Evolutionary conservation across 148 eudicot species (phyloP).

Genomic region (Cornus suecica): DNA sequence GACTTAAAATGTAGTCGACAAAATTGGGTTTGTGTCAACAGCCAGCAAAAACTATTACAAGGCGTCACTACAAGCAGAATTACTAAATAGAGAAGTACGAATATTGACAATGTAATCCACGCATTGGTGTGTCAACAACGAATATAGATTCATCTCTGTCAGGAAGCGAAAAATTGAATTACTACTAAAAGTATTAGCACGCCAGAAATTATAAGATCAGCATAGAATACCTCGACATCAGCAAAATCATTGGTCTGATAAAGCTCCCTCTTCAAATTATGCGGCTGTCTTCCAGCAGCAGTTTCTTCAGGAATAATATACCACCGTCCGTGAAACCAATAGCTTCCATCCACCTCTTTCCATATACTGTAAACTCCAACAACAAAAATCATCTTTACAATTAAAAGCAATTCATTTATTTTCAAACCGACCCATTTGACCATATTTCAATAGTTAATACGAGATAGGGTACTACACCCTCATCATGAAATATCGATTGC

Average conservation of each 20-base stretch:
- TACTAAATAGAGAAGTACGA: neutral
- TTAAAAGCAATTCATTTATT: too few relatives aligned
- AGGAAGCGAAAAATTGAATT: neutral
- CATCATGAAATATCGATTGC: too few relatives aligned
- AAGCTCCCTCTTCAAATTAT: conserved; percentile 89
- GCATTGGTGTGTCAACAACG: neutral
- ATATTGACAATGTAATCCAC: neutral
- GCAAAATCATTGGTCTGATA: conserved; percentile 86
- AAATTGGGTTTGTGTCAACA: too few relatives aligned
- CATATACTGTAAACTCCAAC: conserved; percentile 53
- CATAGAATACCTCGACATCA: conserved; percentile 67
- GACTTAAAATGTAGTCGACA: too few relatives aligned
- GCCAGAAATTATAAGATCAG: neutral
- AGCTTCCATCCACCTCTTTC: conserved; percentile 89
- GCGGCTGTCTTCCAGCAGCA: conserved; percentile 87
- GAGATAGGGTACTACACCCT: too few relatives aligned
- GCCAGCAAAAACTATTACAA: too few relatives aligned
- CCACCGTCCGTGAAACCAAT: conserved; percentile 89
- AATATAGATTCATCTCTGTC: neutral
- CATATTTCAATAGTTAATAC: too few relatives aligned
- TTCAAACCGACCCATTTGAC: too few relatives aligned
- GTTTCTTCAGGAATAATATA: conserved; percentile 96
- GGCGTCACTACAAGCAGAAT: neutral
- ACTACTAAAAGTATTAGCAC: neutral
- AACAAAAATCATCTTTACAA: too few relatives aligned